Evolutionary conservation across 1,139 yeast species (phyloP).

Genomic region (Saccharomycopsis hybrid): DNA sequence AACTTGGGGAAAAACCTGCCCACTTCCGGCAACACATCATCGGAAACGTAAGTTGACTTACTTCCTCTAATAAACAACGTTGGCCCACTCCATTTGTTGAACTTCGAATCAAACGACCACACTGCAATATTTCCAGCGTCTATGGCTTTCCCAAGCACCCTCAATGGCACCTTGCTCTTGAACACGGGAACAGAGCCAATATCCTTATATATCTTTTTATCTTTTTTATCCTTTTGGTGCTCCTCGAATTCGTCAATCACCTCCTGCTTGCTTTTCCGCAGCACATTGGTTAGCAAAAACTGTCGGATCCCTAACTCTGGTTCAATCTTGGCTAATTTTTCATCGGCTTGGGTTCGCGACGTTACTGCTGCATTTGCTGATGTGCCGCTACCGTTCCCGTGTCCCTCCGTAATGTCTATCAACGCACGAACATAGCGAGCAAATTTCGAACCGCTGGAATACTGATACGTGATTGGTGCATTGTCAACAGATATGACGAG

Average conservation of each 20-base stretch:
- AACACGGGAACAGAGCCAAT: slow-evolving; percentile 27
- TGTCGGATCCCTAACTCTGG: slow-evolving; percentile 57
- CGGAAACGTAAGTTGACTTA: slow-evolving; percentile 74
- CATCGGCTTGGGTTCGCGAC: slow-evolving; percentile 41
- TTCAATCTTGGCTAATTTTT: slow-evolving; percentile 57
- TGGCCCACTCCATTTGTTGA: slow-evolving; percentile 62
- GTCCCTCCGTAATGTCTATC: slow-evolving; percentile 41
- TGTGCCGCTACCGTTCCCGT: too few relatives aligned
- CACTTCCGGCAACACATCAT: slow-evolving; percentile 69
- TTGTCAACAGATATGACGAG: slow-evolving; percentile 79
- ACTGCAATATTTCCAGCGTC: slow-evolving; percentile 60
- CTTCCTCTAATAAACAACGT: slow-evolving; percentile 76
- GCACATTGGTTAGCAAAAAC: slow-evolving; percentile 69
- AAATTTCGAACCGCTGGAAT: slow-evolving; percentile 45
- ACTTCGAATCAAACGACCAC: slow-evolving; percentile 65
- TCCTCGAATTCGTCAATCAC: slow-evolving; percentile 8
- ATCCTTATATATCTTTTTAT: slow-evolving; percentile 25
- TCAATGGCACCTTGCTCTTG: slow-evolving; percentile 60
- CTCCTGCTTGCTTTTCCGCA: slow-evolving; percentile 33
- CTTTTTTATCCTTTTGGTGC: too few relatives aligned
- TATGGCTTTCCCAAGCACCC: slow-evolving; percentile 56
- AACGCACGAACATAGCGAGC: slow-evolving; percentile 62
- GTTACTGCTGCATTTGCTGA: slow-evolving; percentile 1
- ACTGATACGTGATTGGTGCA: slow-evolving; percentile 68
- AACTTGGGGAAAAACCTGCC: slow-evolving; percentile 78